Base-by-base conservation (phyloP, 1,284 basidiomycete genomes). In the Clitocybe nebularis region DNA sequence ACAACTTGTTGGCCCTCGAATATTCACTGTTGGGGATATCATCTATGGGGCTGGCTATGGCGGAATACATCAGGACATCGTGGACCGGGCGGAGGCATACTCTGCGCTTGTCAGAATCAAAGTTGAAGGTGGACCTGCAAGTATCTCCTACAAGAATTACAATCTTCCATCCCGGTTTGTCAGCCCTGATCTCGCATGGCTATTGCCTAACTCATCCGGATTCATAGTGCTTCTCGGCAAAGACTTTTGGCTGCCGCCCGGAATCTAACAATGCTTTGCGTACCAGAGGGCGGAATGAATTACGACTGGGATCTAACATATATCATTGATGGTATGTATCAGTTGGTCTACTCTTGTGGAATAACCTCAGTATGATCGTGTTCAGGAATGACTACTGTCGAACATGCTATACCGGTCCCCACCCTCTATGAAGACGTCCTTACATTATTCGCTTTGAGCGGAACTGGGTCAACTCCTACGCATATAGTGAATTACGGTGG, bases 271-370 rank as follows among this genome's bases (percentile, higher is more conserved):
- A 83, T 87, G 83, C 66, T 82, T 7, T 84, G 82, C 45, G 76
- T 86, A 3, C 83, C 84, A 0, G 84, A 87, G 59, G 84, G 84
- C 14, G 84, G 84, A 5, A 84, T 84, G 80, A 84, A 83, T 52
- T 77, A 69, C 26, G 83, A 86, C 49, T 87, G 84, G 84, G 81
- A 86, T 51, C 59, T 78, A 50, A 84, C 84, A 0, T 87, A 85
- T 51, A 84, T 87, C 40, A 61, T 82, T 17, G 84, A 86, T 52
- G 84, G 83, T 77, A 49, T 48, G 64, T 34, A 49, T 6, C n/a
- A 7, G 28, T 26, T 13, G 35, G 35, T 20, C n/a, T 43, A 8
- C 13, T 38, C 14, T 16, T 7, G 32, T 24, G 13, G 32, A n/a
- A 5, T 25, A 44, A 11, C n/a, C 5, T 5, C 22, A 16, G 23